These are phyloP conservation scores for Aspergillus arachidicola DNA, from an alignment of 2,329 filamentous ascomycete genomes.

Conservation along the genomic window DNA sequence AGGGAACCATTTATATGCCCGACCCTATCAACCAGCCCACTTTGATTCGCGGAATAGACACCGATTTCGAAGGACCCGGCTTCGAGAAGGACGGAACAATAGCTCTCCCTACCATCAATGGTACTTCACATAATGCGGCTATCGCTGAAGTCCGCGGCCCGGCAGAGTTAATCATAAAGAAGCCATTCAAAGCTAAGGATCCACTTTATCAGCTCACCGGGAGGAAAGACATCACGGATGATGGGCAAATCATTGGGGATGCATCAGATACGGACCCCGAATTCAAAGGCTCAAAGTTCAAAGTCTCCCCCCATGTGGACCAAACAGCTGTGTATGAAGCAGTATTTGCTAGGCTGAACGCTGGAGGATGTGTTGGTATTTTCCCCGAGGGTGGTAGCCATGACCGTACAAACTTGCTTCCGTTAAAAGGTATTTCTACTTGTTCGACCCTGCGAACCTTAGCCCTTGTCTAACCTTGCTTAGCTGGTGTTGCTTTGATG, in stretches of 20 bases:
- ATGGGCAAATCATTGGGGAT: slow-evolving; percentile 62
- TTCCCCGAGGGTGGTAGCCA: slow-evolving; percentile 97
- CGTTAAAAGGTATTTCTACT: slow-evolving; percentile 67
- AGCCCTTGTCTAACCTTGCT: neutral
- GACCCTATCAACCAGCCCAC: slow-evolving; percentile 84
- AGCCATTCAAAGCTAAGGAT: slow-evolving; percentile 77
- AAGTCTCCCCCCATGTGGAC: slow-evolving; percentile 88
- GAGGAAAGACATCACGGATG: slow-evolving; percentile 68
- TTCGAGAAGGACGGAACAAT: slow-evolving; percentile 80
- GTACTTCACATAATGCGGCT: slow-evolving; percentile 77
- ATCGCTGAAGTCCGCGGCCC: slow-evolving; percentile 79
- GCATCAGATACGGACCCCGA: slow-evolving; percentile 58
- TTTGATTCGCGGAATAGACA: slow-evolving; percentile 76
- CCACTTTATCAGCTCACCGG: slow-evolving; percentile 81
- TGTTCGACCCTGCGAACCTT: neutral
- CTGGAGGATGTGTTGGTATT: slow-evolving; percentile 89
- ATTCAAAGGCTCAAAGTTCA: slow-evolving; percentile 79
- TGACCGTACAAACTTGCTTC: slow-evolving; percentile 86
- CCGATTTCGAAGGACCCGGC: slow-evolving; percentile 73
- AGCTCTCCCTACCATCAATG: slow-evolving; percentile 82
- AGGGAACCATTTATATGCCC: slow-evolving; percentile 83
- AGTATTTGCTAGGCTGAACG: slow-evolving; percentile 80
- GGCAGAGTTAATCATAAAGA: slow-evolving; percentile 83
- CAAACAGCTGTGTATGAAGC: slow-evolving; percentile 92
- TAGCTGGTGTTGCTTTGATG: slow-evolving; percentile 96